phyloP scores from a whole-genome alignment of 495 filamentous ascomycete species.

The Penicillium lividum region DNA sequence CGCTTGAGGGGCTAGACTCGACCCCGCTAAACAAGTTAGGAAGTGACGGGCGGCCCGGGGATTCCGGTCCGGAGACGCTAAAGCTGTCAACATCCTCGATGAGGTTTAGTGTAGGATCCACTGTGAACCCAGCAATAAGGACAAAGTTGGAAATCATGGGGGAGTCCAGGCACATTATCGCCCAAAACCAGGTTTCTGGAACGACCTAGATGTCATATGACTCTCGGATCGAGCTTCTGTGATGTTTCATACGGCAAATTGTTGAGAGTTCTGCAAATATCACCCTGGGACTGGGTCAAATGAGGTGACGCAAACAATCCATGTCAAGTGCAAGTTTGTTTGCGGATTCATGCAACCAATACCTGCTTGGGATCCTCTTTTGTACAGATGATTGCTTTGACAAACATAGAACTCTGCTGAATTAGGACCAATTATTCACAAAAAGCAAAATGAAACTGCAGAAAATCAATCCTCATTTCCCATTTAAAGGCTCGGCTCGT shows the following conservation, averaged over 20 bases:
- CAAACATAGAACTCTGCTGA: background rate
- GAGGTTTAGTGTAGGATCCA: conserved; percentile 8
- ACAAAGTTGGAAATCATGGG: conserved; percentile 27
- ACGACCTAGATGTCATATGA: background rate
- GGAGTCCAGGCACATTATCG: conserved; percentile 2
- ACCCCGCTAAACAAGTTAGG: conserved; percentile 4
- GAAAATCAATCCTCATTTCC: conserved; percentile 15
- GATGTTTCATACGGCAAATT: too few relatives aligned
- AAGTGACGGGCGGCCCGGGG: conserved; percentile 24
- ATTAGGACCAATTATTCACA: background rate
- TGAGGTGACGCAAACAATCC: background rate
- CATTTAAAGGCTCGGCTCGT: conserved; percentile 26
- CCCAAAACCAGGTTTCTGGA: background rate
- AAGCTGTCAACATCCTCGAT: conserved; percentile 26
- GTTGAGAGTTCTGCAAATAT: background rate
- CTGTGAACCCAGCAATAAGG: conserved; percentile 15
- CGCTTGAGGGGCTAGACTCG: conserved; percentile 11
- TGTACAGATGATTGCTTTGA: background rate
- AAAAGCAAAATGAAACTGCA: conserved; percentile 27
- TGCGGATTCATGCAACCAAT: background rate
- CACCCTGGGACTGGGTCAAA: too few relatives aligned
- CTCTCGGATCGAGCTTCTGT: background rate
- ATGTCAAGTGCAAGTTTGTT: too few relatives aligned
- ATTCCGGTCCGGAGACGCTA: conserved; percentile 27
- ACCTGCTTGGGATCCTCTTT: background rate